These are phyloP conservation scores for Lachnellula suecica DNA, from an alignment of 2,329 filamentous ascomycete genomes.

Conservation along the genomic window DNA sequence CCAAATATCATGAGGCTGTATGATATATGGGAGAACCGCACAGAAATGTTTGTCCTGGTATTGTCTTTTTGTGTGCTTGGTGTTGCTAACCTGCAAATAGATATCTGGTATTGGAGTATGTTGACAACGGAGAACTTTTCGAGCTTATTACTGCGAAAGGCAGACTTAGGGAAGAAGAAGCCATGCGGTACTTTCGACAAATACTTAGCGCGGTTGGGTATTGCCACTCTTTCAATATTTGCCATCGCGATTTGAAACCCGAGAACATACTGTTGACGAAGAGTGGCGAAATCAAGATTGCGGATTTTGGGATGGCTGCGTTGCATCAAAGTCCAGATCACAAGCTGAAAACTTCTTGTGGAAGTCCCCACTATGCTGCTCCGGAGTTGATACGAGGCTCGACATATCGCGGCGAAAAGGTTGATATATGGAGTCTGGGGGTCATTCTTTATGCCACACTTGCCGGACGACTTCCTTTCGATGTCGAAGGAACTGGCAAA, in stretches of 20 bases:
- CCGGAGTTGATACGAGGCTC: slow-evolving; percentile 81
- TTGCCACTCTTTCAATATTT: slow-evolving; percentile 92
- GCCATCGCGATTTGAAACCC: slow-evolving; percentile 92
- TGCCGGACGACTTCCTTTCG: slow-evolving; percentile 81
- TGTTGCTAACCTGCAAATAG: slow-evolving; percentile 47
- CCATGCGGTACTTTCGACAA: slow-evolving; percentile 85
- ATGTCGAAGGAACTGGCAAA: slow-evolving; percentile 37
- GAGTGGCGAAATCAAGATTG: slow-evolving; percentile 80
- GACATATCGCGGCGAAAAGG: slow-evolving; percentile 79
- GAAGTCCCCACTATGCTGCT: slow-evolving; percentile 94
- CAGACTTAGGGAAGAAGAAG: slow-evolving; percentile 74
- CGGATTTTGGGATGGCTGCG: slow-evolving; percentile 97
- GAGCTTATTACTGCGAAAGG: slow-evolving; percentile 77
- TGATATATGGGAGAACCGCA: slow-evolving; percentile 96
- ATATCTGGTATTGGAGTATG: slow-evolving; percentile 92
- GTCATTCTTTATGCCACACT: slow-evolving; percentile 89
- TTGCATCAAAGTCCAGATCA: slow-evolving; percentile 77
- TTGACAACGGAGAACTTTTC: slow-evolving; percentile 72
- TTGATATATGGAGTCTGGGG: slow-evolving; percentile 93
- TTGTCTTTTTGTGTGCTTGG: background rate
- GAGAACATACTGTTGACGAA: slow-evolving; percentile 90
- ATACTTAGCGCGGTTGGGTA: slow-evolving; percentile 91
- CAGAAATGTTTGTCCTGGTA: slow-evolving; percentile 72
- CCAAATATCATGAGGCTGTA: slow-evolving; percentile 91
- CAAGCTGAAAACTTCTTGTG: slow-evolving; percentile 84